Evolutionary conservation across 2,329 filamentous ascomycete genomes (phyloP).

Genomic region (Aureobasidium melanogenum): DNA sequence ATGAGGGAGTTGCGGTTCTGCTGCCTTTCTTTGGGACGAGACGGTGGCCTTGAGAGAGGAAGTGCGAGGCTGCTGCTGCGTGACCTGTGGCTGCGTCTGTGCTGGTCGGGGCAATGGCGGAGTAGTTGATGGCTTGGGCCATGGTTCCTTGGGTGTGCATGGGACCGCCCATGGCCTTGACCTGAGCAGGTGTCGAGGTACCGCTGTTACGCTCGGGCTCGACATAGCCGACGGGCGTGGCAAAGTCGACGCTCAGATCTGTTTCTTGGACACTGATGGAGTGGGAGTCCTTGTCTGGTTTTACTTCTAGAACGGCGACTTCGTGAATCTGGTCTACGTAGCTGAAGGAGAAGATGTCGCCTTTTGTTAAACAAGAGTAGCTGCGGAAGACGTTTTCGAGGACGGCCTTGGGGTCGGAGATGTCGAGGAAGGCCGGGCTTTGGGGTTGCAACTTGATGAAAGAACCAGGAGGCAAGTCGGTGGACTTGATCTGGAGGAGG

Average conservation of each 20-base stretch:
- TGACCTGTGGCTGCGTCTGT: constrained; percentile 55
- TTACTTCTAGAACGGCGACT: constrained; percentile 87
- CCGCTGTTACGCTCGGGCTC: constrained; percentile 72
- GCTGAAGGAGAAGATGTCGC: constrained; percentile 89
- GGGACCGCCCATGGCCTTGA: constrained; percentile 57
- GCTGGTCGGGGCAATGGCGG: constrained; percentile 73
- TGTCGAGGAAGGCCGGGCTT: constrained; percentile 86
- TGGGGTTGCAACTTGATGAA: constrained; percentile 97
- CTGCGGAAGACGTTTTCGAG: constrained; percentile 94
- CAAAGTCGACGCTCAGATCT: constrained; percentile 93
- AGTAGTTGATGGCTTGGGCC: constrained; percentile 97
- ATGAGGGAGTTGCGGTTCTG: constrained; percentile 57
- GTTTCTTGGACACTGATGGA: constrained; percentile 91
- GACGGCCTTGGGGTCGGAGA: constrained; percentile 93
- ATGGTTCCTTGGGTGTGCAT: constrained; percentile 84
- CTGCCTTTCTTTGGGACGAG: constrained; percentile 74
- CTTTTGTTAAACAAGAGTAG: constrained; percentile 87
- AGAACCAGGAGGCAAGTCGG: constrained; percentile 78
- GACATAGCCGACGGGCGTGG: constrained; percentile 85
- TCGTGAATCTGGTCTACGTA: constrained; percentile 95
- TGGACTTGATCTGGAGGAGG: constrained; percentile 89
- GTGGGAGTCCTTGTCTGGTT: constrained; percentile 71
- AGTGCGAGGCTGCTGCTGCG: constrained; percentile 63
- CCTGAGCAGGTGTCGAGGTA: constrained; percentile 74
- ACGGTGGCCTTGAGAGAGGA: constrained; percentile 69